Percentiles rank a stretch among this genome's conserved stretches.
Conservation (phyloP, 1,139 yeast genomes). For the Candida glucosophila region DNA sequence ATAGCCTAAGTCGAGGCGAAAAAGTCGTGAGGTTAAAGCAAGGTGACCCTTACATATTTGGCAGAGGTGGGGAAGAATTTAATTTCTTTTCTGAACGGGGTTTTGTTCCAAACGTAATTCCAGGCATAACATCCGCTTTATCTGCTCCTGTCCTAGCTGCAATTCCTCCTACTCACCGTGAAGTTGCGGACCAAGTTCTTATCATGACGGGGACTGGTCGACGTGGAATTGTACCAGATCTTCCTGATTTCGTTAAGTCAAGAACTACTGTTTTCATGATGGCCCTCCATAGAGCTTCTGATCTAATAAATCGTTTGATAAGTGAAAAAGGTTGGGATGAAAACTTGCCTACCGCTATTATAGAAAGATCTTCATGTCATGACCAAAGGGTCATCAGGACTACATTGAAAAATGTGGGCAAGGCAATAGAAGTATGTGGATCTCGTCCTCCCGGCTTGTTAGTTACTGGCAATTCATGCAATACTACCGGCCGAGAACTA, state of each 20-base stretch:
- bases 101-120: constrained; percentile 61
- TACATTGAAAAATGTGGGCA: constrained; percentile 53
- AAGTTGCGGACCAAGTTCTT: constrained; percentile 85
- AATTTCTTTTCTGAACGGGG: constrained; percentile 61
- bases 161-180: constrained; percentile 89
- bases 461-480: constrained; percentile 76
- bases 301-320: constrained; percentile 52
- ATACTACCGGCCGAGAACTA: constrained; percentile 15
- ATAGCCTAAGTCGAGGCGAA: constrained; percentile 54
- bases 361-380: constrained; percentile 89
- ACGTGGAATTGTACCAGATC: constrained; percentile 68
- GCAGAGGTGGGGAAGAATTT: constrained; percentile 94
- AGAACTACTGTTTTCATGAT: constrained; percentile 84
- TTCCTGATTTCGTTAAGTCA: constrained; percentile 64
- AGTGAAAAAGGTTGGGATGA: constrained; percentile 56
- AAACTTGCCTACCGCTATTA: constrained; percentile 69
- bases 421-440: constrained; percentile 72
- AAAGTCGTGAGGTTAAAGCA: constrained; percentile 86
- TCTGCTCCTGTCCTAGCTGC: constrained; percentile 82
- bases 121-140: constrained; percentile 87
- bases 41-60: constrained; percentile 96
- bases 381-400: constrained; percentile 86
- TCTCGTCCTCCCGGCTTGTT: constrained; percentile 91
- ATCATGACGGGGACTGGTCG: constrained; percentile 95
- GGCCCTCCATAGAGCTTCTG: constrained; percentile 80